phyloP scores from a whole-genome alignment of 768 basidiomycete species.

The Pleurotus salmoneostramineus region DNA sequence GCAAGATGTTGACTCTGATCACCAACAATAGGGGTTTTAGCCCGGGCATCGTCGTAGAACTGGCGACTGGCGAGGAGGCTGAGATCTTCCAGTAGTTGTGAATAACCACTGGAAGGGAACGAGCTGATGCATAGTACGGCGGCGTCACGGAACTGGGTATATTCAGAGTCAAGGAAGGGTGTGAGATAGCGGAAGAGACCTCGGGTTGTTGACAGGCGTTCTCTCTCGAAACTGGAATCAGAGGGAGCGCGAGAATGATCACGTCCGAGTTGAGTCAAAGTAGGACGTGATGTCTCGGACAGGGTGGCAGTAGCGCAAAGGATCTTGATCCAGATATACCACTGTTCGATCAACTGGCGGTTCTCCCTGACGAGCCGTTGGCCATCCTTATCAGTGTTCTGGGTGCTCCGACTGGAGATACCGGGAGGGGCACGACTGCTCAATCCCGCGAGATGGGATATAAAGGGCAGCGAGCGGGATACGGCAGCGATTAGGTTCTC shows the following conservation, averaged over 20 bases:
- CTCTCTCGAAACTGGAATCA: constrained; percentile 73
- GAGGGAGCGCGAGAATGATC: constrained; percentile 71
- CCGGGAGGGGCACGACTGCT: constrained; percentile 50
- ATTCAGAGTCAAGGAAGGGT: constrained; percentile 85
- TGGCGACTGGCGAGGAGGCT: constrained; percentile 76
- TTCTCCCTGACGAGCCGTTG: constrained; percentile 52
- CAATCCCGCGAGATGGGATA: constrained; percentile 72
- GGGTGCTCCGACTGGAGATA: constrained; percentile 34
- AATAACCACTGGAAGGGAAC: constrained; percentile 73
- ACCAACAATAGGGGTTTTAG: constrained; percentile 31
- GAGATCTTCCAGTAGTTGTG: constrained; percentile 80
- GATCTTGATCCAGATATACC: constrained; percentile 80
- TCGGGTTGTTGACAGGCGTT: constrained; percentile 76
- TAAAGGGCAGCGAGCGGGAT: constrained; percentile 65
- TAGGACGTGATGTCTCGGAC: constrained; percentile 53
- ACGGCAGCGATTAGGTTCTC: constrained; percentile 66
- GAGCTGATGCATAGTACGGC: constrained; percentile 88
- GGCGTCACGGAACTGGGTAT: constrained; percentile 77
- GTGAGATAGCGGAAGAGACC: constrained; percentile 83
- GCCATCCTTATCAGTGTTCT: constrained; percentile 46
- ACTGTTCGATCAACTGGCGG: constrained; percentile 62
- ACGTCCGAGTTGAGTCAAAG: constrained; percentile 50
- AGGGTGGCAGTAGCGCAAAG: constrained; percentile 79
- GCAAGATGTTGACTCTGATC: constrained; percentile 34
- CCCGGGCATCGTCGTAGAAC: constrained; percentile 72